These are phyloP conservation scores for Xylaria sp. DNA, from an alignment of 2,329 filamentous ascomycete species.

Conservation along the genomic window DNA sequence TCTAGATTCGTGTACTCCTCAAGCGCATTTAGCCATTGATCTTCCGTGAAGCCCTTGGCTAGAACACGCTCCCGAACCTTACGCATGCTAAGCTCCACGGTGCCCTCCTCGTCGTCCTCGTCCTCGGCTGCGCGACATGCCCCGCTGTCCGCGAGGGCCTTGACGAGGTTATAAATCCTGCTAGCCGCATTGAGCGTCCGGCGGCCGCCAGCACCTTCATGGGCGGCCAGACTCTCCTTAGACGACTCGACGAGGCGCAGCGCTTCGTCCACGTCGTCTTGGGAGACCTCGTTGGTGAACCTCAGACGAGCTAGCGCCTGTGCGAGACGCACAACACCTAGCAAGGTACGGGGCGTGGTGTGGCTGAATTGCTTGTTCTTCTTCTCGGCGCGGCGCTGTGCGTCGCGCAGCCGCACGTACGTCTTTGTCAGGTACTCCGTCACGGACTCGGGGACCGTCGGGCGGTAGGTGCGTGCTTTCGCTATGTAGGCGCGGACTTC, in stretches of 20 bases:
- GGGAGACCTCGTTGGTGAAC: conserved; percentile 85
- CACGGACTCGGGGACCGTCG: conserved; percentile 83
- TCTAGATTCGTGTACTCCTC: conserved; percentile 90
- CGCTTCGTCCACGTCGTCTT: conserved; percentile 96
- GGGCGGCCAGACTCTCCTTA: conserved; percentile 87
- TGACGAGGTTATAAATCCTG: conserved; percentile 95
- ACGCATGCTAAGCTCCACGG: conserved; percentile 82
- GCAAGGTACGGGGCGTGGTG: conserved; percentile 90
- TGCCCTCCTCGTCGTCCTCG: conserved; percentile 59
- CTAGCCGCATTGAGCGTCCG: conserved; percentile 83
- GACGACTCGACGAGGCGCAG: conserved; percentile 90
- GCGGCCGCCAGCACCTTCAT: conserved; percentile 65
- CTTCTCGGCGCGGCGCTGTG: conserved; percentile 91
- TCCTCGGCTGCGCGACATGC: conserved; percentile 79
- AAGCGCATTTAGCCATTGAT: conserved; percentile 87
- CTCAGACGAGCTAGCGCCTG: conserved; percentile 93
- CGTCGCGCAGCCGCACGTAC: conserved; percentile 92
- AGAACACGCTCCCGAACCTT: conserved; percentile 92
- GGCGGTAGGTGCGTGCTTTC: conserved; percentile 88
- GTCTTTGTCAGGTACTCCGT: conserved; percentile 98
- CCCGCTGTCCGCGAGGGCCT: conserved; percentile 85
- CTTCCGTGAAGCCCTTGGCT: conserved; percentile 95
- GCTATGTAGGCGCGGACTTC: conserved; percentile 98
- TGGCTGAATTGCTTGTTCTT: conserved; percentile 93
- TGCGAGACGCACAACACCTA: conserved; percentile 91